These are phyloP conservation scores for Penicillium italicum DNA, from an alignment of 2,329 filamentous ascomycete species.

Conservation along the genomic window DNA sequence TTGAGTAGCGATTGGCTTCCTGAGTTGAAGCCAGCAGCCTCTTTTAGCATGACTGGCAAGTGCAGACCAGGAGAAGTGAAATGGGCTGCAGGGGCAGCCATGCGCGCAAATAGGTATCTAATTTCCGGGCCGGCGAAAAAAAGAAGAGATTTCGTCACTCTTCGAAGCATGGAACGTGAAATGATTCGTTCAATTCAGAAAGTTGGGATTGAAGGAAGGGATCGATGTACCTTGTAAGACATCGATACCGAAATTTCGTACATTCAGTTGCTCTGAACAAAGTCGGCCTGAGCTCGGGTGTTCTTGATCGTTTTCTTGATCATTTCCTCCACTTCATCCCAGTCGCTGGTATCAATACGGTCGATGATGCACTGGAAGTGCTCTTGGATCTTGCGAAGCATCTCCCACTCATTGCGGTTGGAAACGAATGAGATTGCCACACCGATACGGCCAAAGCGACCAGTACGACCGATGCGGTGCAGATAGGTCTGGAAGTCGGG, in stretches of 20 bases:
- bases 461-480: conserved; percentile 94
- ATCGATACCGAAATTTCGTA: neutral
- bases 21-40: neutral
- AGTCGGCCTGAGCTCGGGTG: conserved; percentile 41
- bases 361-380: conserved; percentile 79
- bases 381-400: conserved; percentile 72
- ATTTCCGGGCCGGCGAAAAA: conserved; percentile 19
- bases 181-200: neutral
- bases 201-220: neutral
- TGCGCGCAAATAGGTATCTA: conserved; percentile 33
- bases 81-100: neutral
- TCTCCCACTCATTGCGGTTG: conserved; percentile 74
- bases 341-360: conserved; percentile 78
- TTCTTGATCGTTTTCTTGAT: conserved; percentile 77
- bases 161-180: conserved; percentile 22
- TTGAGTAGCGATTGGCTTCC: neutral
- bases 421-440: conserved; percentile 94
- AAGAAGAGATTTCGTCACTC: conserved; percentile 29
- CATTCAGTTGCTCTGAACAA: conserved; percentile 19
- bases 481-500: conserved; percentile 95
- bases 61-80: neutral
- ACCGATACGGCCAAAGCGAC: conserved; percentile 92
- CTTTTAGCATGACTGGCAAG: neutral
- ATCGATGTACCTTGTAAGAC: neutral
- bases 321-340: conserved; percentile 81